Evolutionary conservation across 2,329 filamentous ascomycete genomes (phyloP).

Genomic region (Elsinoe perseae): DNA sequence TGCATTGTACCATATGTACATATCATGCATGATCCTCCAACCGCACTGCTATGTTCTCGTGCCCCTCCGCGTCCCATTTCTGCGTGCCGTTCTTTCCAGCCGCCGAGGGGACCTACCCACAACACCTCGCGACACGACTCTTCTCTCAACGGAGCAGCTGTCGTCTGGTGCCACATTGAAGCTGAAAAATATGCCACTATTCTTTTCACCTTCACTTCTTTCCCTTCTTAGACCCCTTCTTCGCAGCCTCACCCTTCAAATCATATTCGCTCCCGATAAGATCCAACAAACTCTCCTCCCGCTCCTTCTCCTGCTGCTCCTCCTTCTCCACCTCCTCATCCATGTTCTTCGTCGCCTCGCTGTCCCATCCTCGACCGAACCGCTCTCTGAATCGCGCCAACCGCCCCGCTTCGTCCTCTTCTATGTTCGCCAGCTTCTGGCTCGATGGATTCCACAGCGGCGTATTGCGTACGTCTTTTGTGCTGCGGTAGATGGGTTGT

Average conservation of each 20-base stretch:
- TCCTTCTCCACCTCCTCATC: slow-evolving; percentile 17
- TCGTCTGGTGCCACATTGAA: too few species aligned
- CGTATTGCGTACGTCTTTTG: slow-evolving; percentile 84
- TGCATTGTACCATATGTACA: slow-evolving; percentile 3
- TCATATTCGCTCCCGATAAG: slow-evolving; percentile 41
- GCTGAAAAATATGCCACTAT: background rate
- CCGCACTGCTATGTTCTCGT: background rate
- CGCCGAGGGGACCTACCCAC: too few species aligned
- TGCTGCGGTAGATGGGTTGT: slow-evolving; percentile 50
- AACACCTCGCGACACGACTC: too few species aligned
- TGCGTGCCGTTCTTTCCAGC: background rate
- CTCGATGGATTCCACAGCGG: slow-evolving; percentile 84
- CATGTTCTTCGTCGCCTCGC: slow-evolving; percentile 30
- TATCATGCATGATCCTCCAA: background rate
- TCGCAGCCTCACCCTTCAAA: slow-evolving; percentile 39
- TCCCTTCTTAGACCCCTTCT: slow-evolving; percentile 30
- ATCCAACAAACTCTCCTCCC: slow-evolving; percentile 47
- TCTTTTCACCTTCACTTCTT: slow-evolving; percentile 26
- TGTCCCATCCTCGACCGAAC: slow-evolving; percentile 80
- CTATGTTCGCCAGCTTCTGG: slow-evolving; percentile 73
- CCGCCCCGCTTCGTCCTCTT: slow-evolving; percentile 89
- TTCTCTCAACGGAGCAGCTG: too few species aligned
- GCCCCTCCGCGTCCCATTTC: background rate
- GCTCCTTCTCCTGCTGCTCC: slow-evolving; percentile 2
- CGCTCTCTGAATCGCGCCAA: slow-evolving; percentile 76